Evolutionary conservation across 257 asterid species (phyloP).

Genomic region (Nemophila menziesii): DNA sequence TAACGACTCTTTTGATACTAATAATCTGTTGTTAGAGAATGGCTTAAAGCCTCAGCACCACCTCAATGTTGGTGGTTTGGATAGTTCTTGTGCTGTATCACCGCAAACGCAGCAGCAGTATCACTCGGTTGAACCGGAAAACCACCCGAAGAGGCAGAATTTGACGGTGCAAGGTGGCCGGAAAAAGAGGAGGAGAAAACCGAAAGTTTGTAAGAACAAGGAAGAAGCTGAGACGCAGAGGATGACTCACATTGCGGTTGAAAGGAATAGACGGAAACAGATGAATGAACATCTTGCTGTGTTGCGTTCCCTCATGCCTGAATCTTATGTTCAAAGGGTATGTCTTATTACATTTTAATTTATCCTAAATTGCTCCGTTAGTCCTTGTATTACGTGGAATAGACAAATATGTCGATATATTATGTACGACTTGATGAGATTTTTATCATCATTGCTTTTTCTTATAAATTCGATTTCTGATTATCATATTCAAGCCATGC

Average conservation of each 20-base stretch:
- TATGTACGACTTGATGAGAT: too few species aligned
- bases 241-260: constrained; percentile 98
- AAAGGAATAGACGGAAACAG: constrained; percentile 77
- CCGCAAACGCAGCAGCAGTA: neutral
- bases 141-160: constrained; percentile 10
- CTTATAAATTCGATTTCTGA: too few species aligned
- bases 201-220: constrained; percentile 62
- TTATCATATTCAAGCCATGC: too few species aligned
- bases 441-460: too few species aligned
- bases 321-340: constrained; percentile 91
- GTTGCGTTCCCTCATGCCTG: constrained; percentile 90
- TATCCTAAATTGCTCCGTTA: too few species aligned
- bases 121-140: neutral
- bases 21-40: neutral
- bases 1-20: constrained; percentile 18
- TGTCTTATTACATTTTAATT: too few species aligned
- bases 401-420: too few species aligned
- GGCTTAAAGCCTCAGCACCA: neutral
- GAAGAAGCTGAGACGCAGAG: constrained; percentile 91
- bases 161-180: constrained; percentile 27
- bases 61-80: neutral
- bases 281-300: constrained; percentile 94
- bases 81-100: constrained; percentile 19
- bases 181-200: constrained; percentile 69
- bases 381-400: too few species aligned